These are phyloP conservation scores for Calonectria crousiana DNA, from an alignment of 2,329 filamentous ascomycete genomes.

Conservation along the genomic window DNA sequence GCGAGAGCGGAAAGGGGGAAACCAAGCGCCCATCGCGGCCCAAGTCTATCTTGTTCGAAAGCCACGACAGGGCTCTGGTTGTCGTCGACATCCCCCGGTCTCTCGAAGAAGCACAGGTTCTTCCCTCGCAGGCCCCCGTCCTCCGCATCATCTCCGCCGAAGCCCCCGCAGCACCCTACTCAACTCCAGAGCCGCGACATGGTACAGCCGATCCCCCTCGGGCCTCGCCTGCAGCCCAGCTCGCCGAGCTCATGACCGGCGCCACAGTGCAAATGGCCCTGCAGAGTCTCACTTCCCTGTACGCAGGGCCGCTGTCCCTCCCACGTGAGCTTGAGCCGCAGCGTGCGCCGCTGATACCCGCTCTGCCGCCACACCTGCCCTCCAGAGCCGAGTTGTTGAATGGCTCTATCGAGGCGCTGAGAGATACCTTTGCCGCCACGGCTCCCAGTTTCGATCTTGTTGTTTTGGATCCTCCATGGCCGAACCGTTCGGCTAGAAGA, in stretches of 20 bases:
- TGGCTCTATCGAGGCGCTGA: conserved; percentile 59
- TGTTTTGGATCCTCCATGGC: conserved; percentile 84
- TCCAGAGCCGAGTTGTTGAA: conserved; percentile 58
- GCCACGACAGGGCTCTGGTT: conserved; percentile 58
- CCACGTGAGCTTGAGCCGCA: conserved; percentile 50
- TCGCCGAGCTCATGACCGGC: conserved; percentile 66
- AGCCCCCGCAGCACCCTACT: conserved; percentile 59
- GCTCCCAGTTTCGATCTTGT: conserved; percentile 74
- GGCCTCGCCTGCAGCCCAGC: conserved; percentile 58
- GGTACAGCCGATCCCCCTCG: conserved; percentile 40
- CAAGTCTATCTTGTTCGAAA: conserved; percentile 51
- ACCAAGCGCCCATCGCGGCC: conserved; percentile 4
- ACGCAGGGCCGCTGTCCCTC: conserved; percentile 60
- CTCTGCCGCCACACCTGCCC: conserved; percentile 52
- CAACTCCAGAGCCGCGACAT: conserved; percentile 48
- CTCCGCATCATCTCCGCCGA: conserved; percentile 60
- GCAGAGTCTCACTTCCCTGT: conserved; percentile 47
- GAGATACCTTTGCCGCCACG: conserved; percentile 54
- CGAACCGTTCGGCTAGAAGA: conserved; percentile 78
- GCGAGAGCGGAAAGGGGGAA: neutral
- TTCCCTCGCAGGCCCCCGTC: conserved; percentile 49
- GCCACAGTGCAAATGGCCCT: conserved; percentile 61
- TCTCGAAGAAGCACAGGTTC: conserved; percentile 74
- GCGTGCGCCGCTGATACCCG: conserved; percentile 19
- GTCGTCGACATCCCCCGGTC: conserved; percentile 79